These are phyloP conservation scores for Tetrahymena malaccensis DNA, from an alignment of 73 alveolate species.

Conservation along the genomic window DNA sequence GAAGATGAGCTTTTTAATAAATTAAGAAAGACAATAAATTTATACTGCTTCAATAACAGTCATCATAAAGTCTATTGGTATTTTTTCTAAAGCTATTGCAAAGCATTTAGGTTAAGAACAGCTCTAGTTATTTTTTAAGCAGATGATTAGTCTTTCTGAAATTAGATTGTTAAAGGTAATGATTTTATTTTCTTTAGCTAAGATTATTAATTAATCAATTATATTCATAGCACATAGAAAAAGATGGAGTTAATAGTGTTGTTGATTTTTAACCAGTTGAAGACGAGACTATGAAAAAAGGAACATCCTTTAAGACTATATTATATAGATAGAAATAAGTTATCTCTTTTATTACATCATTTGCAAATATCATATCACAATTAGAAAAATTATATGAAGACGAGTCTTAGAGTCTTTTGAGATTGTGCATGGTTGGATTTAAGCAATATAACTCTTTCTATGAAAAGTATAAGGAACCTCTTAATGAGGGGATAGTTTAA, in stretches of 20 bases:
- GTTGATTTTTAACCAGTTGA: constrained; percentile 15
- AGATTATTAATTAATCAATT: background rate
- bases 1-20: constrained; percentile 4
- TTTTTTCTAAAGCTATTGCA: constrained; percentile 12
- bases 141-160: constrained; percentile 14
- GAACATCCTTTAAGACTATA: constrained; percentile 15
- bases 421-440: constrained; percentile 16
- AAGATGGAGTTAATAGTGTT: background rate
- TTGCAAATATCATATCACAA: constrained; percentile 2
- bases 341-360: constrained; percentile 18
- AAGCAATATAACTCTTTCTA: constrained; percentile 10
- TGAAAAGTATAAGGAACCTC: constrained; percentile 14
- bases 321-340: constrained; percentile 32
- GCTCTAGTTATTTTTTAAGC: constrained; percentile 11
- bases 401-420: constrained; percentile 7
- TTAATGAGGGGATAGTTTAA: constrained; percentile 27
- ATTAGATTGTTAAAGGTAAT: constrained; percentile 3
- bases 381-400: constrained; percentile 7
- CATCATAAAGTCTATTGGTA: constrained; percentile 30
- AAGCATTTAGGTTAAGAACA: constrained; percentile 11
- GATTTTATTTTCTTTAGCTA: background rate
- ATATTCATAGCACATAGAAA: background rate
- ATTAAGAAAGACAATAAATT: constrained; percentile 10
- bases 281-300: constrained; percentile 18
- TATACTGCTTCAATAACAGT: constrained; percentile 18